Evolutionary conservation across 371 early-diverging fungal genomes (phyloP), one percentile per base, ranked within the genome.

Genomic region (Paraphysoderma sedebokerense): DNA sequence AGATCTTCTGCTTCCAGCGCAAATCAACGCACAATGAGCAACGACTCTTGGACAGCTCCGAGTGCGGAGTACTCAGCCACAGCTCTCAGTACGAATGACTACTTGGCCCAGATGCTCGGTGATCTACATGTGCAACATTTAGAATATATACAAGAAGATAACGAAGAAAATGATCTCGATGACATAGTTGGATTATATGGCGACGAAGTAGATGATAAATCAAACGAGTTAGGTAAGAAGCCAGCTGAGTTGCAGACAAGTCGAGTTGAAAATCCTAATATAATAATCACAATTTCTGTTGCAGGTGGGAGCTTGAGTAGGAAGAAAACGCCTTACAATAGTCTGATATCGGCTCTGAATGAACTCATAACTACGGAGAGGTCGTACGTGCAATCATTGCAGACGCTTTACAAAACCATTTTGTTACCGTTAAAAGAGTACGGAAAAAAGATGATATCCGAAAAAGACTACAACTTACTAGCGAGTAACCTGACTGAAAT

Each of bases 41-140:
- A n/a, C n/a, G n/a, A n/a, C n/a, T n/a, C n/a, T n/a, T n/a, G n/a
- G n/a, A n/a, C n/a, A n/a, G n/a, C n/a, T n/a, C n/a, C n/a, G n/a
- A n/a, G n/a, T n/a, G n/a, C n/a, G n/a, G n/a, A n/a, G n/a, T n/a
- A n/a, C n/a, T n/a, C n/a, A n/a, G n/a, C n/a, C n/a, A n/a, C n/a
- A n/a, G n/a, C n/a, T n/a, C n/a, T n/a, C n/a, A n/a, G n/a, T n/a
- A n/a, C n/a, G n/a, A n/a, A 5, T 22, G 42, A 42, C 8, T 42
- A 30, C 28, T 11, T 42, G 4, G 42, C 42, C 17, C 42, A 42
- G 19, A 42, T 42, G 42, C 42, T 42, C 42, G 42, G 42, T 22
- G 42, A 42, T 32, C 15, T 40, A 17, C 37, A 36, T 36, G 37
- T 17, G 4, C n/a, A 17, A 20, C 41, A 40, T 29, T 28, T 19